Conservation (phyloP, 2,329 filamentous ascomycete species). For the Arthrobotrys sphaeroides region DNA sequence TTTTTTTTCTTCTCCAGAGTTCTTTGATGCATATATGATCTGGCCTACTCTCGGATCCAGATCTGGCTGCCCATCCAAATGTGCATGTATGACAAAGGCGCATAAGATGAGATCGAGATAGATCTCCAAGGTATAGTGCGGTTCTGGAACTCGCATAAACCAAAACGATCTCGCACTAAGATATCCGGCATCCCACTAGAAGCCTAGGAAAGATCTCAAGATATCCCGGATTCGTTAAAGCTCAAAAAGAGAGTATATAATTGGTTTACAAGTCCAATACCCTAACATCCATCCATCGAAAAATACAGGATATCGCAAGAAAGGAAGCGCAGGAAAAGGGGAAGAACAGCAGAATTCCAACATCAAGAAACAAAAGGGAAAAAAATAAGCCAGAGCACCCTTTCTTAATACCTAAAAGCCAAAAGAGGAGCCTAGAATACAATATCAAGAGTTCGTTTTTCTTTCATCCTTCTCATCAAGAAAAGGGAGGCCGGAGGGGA, state of each 20-base stretch:
- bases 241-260: background rate
- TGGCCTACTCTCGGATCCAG: too few relatives aligned
- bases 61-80: too few relatives aligned
- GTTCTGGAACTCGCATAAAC: too few relatives aligned
- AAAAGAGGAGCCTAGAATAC: constrained; percentile 29
- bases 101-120: too few relatives aligned
- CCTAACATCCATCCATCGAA: background rate
- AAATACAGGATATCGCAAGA: background rate
- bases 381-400: constrained; percentile 25
- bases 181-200: too few relatives aligned
- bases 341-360: background rate
- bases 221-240: too few relatives aligned
- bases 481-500: background rate
- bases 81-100: too few relatives aligned
- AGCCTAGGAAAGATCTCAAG: too few relatives aligned
- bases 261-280: background rate
- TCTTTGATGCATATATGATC: too few relatives aligned
- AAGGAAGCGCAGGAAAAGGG: background rate
- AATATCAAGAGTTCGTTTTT: constrained; percentile 5
- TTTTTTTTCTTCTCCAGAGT: too few relatives aligned
- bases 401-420: constrained; percentile 9
- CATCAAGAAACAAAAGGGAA: constrained; percentile 23
- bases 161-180: too few relatives aligned
- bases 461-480: background rate
- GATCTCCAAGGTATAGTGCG: too few relatives aligned